Evolutionary conservation across 495 filamentous ascomycete species (phyloP).

Genomic region (Penicillium crystallinum): DNA sequence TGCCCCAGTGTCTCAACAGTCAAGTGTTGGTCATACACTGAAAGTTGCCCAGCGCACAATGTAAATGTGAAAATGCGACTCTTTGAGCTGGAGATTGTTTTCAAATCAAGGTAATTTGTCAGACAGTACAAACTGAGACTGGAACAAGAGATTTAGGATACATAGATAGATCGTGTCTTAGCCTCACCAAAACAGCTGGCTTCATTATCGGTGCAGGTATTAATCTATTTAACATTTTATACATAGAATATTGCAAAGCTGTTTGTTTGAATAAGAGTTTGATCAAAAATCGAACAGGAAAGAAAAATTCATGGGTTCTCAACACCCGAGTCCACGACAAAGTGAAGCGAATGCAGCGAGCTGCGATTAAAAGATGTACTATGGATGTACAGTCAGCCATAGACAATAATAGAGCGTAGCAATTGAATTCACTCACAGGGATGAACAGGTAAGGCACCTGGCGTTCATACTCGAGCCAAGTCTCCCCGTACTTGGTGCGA

Average conservation of each 20-base stretch:
- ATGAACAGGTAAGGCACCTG: constrained; percentile 92
- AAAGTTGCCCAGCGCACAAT: too few relatives aligned
- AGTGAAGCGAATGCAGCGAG: not conserved
- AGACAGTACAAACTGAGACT: not conserved
- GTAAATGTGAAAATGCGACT: not conserved
- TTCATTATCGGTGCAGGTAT: constrained; percentile 1
- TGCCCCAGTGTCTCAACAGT: not conserved
- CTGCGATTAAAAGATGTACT: constrained; percentile 35
- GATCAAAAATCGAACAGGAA: not conserved
- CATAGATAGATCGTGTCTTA: not conserved
- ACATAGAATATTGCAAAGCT: not conserved
- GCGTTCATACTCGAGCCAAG: constrained; percentile 85
- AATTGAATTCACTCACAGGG: constrained; percentile 61
- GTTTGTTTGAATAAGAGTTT: not conserved
- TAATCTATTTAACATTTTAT: constrained; percentile 8
- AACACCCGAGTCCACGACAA: not conserved
- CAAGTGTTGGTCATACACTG: too few relatives aligned
- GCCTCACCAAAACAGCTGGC: not conserved
- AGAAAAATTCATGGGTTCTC: not conserved
- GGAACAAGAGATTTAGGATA: too few relatives aligned
- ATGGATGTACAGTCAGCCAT: not conserved
- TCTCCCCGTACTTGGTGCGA: constrained; percentile 82
- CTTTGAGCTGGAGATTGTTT: not conserved
- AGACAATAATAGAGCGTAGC: too few relatives aligned
- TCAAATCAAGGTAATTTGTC: not conserved